Evolutionary conservation across 2,329 filamentous ascomycete genomes (phyloP), one percentile per base, ranked within the genome.

Genomic region (Neurospora sp.): DNA sequence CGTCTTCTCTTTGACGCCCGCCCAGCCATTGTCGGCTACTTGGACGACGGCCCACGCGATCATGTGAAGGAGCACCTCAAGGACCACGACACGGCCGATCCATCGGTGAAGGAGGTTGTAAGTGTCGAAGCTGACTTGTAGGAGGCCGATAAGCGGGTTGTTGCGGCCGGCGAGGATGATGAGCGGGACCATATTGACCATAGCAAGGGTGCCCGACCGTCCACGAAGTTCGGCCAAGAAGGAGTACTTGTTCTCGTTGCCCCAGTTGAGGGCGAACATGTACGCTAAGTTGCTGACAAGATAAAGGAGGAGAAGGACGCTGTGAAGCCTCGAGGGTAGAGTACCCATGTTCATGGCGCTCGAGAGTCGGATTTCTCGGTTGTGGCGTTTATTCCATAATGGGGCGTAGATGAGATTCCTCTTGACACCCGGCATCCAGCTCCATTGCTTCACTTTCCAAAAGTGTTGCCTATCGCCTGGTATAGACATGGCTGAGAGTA

Each of bases 81-180:
- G 70, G 33, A 93, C 87, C 52, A 91, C 86, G 62, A 94, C 87
- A 36, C 93, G 87, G 38, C 92, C 93, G 72, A 93, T 87, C 92
- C 92, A 96, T 73, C 93, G 87, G 79, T 96, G 93, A 68, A 96
- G 83, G 9, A 96, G 89, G 79, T 98, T 98, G 85, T 96, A 98
- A 0, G 94, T 97, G 80, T 98, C 96, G 81, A 97, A 99, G 79
- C 92, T 95, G 78, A 98, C 91, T 75, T 91, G 88, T 70, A 98
- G 85, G 40, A 96, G 80, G 3, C 84, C 80, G 77, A 98, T 97
- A 67, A 97, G 84, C 9, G 93, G 93, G 81, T 98, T 99, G 83
- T 98, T 98, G 78, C 96, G 91, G 42, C 93, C 90, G 13, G 94
- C 93, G 70, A 98, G 87, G 73, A 98, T 87, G 76, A 98, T 86